phyloP scores from a whole-genome alignment of 352 stramenopile genomes.

The Globisporangium rhizosaccharum region DNA sequence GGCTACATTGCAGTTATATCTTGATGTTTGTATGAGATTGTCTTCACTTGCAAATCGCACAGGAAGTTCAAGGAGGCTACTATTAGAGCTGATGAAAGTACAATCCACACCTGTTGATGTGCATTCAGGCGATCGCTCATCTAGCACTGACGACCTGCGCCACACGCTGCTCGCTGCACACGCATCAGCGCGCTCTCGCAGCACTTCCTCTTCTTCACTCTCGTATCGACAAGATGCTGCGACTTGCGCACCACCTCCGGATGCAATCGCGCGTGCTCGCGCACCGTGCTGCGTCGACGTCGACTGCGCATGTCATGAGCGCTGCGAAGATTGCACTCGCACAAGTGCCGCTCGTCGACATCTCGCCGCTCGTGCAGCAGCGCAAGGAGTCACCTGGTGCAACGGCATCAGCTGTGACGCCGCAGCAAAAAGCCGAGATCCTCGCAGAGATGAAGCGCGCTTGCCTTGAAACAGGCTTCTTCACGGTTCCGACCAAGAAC shows the following conservation, averaged over 20 bases:
- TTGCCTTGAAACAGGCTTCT: conserved; percentile 64
- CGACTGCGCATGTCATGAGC: conserved; percentile 29
- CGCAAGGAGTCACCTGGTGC: neutral
- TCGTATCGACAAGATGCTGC: neutral
- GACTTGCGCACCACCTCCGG: neutral
- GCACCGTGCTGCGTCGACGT: conserved; percentile 1
- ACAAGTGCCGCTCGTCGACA: conserved; percentile 63
- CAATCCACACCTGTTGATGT: too few species aligned
- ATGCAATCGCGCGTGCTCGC: neutral
- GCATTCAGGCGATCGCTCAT: neutral
- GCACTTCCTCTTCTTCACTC: neutral
- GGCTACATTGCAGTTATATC: too few species aligned
- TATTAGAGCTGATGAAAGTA: too few species aligned
- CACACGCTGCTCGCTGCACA: neutral
- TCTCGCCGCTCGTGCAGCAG: conserved; percentile 46
- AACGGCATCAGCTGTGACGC: neutral
- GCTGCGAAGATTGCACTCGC: conserved; percentile 42
- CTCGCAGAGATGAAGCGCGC: conserved; percentile 51
- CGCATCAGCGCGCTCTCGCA: neutral
- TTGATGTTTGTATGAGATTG: neutral
- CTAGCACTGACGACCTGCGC: neutral
- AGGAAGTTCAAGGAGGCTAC: too few species aligned
- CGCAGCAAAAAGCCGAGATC: conserved; percentile 32
- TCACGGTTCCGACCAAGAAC: conserved; percentile 63
- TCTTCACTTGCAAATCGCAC: neutral